phyloP scores from a whole-genome alignment of 2,329 filamentous ascomycete genomes.

The Microdochium nivale region DNA sequence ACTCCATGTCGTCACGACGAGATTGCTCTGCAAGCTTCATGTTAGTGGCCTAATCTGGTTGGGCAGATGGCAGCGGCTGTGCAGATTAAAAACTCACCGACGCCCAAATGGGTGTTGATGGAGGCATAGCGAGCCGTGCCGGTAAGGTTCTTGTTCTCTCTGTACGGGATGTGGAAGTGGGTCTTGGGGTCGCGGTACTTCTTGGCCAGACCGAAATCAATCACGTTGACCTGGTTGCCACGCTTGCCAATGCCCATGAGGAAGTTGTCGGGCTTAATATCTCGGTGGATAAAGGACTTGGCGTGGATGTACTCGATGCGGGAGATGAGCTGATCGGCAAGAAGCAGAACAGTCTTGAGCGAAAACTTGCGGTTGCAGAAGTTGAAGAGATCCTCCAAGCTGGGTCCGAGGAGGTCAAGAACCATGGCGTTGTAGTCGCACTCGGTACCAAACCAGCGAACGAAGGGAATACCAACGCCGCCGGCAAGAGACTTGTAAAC shows the following conservation, averaged over 20 bases:
- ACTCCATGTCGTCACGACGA: constrained; percentile 98
- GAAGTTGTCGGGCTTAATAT: constrained; percentile 99
- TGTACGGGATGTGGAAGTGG: constrained; percentile 98
- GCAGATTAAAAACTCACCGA: constrained; percentile 48
- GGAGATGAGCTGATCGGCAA: constrained; percentile 97
- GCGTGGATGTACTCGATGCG: constrained; percentile 99
- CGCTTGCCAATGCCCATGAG: constrained; percentile 98
- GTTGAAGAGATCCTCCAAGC: constrained; percentile 97
- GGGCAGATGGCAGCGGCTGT: neutral
- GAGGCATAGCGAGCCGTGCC: constrained; percentile 97
- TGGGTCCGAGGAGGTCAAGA: constrained; percentile 89
- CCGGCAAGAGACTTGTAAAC: constrained; percentile 87
- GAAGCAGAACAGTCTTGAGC: constrained; percentile 90
- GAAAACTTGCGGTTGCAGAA: constrained; percentile 99
- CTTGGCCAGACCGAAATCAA: constrained; percentile 98
- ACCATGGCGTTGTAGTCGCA: constrained; percentile 99
- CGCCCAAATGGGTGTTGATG: constrained; percentile 97
- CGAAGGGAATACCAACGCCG: constrained; percentile 95
- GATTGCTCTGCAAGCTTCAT: constrained; percentile 67
- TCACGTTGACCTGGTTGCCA: constrained; percentile 98
- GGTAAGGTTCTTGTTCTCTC: constrained; percentile 99
- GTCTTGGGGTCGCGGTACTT: constrained; percentile 99
- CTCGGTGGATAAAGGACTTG: constrained; percentile 98
- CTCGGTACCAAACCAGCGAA: constrained; percentile 98
- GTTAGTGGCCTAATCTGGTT: constrained; percentile 14